Percentiles rank a stretch among this genome's conserved stretches.
Conservation (phyloP, 148 eudicot genomes). For the Agrostemma githago region DNA sequence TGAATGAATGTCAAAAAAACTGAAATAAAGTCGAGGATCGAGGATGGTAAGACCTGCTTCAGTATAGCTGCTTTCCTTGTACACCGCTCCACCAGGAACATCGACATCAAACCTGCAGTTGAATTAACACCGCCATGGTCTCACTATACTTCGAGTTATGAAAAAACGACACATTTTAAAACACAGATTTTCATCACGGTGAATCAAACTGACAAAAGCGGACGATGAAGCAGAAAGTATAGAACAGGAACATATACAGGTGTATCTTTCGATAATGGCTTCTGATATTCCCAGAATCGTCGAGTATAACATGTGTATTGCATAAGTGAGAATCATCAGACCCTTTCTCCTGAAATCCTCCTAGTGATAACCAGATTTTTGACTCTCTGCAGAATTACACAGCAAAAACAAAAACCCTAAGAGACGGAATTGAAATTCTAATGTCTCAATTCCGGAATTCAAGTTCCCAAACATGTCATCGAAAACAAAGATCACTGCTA, state of each 20-base stretch:
- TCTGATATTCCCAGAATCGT: slow-evolving; percentile 65
- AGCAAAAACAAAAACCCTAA: too few species aligned
- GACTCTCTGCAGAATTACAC: slow-evolving; percentile 56
- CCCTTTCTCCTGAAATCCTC: slow-evolving; percentile 90
- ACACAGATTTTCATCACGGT: too few species aligned
- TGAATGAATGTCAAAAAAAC: not conserved
- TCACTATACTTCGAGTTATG: too few species aligned
- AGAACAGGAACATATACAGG: slow-evolving; percentile 48
- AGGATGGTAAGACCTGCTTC: slow-evolving; percentile 63
- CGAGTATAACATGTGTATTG: slow-evolving; percentile 83
- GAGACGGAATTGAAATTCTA: too few species aligned
- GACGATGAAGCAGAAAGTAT: slow-evolving; percentile 15
- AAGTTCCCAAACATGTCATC: too few species aligned
- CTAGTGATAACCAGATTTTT: slow-evolving; percentile 85
- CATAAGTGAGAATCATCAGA: slow-evolving; percentile 77
- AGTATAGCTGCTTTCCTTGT: slow-evolving; percentile 87
- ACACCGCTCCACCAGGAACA: slow-evolving; percentile 85
- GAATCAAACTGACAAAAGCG: not conserved
- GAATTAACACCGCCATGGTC: not conserved
- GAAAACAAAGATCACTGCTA: not conserved
- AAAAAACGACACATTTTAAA: too few species aligned
- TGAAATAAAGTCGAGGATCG: not conserved
- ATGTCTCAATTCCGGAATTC: too few species aligned
- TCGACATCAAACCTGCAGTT: slow-evolving; percentile 88
- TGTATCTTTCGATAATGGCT: slow-evolving; percentile 77